A percentile compares a stretch with the other conserved stretches of the same genome.
Conservation (phyloP, 768 basidiomycete species). For the Suillus variegatus region DNA sequence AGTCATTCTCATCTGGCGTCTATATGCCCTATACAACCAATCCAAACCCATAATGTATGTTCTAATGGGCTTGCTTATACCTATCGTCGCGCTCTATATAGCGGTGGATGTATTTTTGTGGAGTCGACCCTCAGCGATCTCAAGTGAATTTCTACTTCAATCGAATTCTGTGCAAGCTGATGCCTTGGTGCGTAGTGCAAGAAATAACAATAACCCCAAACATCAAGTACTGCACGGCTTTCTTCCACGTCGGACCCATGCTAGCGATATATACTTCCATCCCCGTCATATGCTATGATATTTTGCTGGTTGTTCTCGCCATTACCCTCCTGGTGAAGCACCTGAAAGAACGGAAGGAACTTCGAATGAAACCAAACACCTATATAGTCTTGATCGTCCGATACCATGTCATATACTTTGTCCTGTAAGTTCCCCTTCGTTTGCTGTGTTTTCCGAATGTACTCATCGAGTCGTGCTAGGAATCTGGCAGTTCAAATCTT, state of each 20-base stretch:
- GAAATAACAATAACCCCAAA: background rate
- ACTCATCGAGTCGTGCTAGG: background rate
- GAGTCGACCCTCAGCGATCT: background rate
- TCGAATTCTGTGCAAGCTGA: background rate
- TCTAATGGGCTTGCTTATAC: background rate
- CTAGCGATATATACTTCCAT: background rate
- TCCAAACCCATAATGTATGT: background rate
- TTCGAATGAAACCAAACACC: background rate
- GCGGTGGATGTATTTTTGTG: background rate
- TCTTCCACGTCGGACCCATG: background rate
- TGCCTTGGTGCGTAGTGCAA: background rate
- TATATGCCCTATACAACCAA: background rate
- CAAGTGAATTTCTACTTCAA: background rate
- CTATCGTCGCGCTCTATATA: background rate
- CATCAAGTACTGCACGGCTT: background rate
- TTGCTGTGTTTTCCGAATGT: background rate
- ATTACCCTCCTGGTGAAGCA: background rate
- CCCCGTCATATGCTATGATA: background rate
- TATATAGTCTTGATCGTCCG: background rate
- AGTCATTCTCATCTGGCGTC: background rate
- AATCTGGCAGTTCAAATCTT: background rate
- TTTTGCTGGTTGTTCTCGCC: background rate
- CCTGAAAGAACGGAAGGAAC: background rate
- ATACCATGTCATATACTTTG: background rate
- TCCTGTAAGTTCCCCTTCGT: background rate